These are phyloP conservation scores for Backusella tuberculispora DNA, from an alignment of 192 early-diverging fungal species.

Conservation along the genomic window DNA sequence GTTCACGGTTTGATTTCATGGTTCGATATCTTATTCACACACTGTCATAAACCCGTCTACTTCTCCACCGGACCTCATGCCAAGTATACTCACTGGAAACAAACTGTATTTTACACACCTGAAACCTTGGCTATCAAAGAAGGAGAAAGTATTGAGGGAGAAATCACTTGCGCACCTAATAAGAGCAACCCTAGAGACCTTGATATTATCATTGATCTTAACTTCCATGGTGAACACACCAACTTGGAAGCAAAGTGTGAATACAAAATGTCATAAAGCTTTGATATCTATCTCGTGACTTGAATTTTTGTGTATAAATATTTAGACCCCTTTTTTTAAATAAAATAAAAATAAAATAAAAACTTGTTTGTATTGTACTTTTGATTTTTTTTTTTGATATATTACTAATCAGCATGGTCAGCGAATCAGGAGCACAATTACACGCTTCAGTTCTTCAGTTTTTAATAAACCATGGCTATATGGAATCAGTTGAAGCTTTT, in stretches of 20 bases:
- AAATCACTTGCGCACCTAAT: constrained; percentile 65
- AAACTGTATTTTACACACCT: constrained; percentile 95
- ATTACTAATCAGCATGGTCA: background rate
- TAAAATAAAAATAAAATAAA: too few relatives aligned
- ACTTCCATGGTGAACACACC: constrained; percentile 56
- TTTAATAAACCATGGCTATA: constrained; percentile 45
- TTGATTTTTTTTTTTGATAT: too few relatives aligned
- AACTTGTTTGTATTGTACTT: too few relatives aligned
- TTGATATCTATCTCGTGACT: background rate
- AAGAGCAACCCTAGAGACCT: constrained; percentile 89
- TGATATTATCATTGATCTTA: constrained; percentile 83
- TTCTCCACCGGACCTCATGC: constrained; percentile 83
- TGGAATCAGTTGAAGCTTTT: constrained; percentile 46
- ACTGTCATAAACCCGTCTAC: constrained; percentile 84
- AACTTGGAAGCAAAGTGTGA: constrained; percentile 31
- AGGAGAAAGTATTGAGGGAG: constrained; percentile 70
- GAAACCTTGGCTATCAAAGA: constrained; percentile 73
- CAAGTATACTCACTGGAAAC: constrained; percentile 99
- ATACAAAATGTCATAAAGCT: constrained; percentile 36
- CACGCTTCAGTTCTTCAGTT: constrained; percentile 43
- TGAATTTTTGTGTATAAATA: background rate
- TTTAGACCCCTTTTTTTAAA: background rate
- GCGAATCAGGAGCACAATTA: constrained; percentile 1
- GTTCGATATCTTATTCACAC: constrained; percentile 96
- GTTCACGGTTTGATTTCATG: constrained; percentile 93